Evolutionary conservation across 208 protist genomes (phyloP).

Genomic region (Wallacemonas collosoma): DNA sequence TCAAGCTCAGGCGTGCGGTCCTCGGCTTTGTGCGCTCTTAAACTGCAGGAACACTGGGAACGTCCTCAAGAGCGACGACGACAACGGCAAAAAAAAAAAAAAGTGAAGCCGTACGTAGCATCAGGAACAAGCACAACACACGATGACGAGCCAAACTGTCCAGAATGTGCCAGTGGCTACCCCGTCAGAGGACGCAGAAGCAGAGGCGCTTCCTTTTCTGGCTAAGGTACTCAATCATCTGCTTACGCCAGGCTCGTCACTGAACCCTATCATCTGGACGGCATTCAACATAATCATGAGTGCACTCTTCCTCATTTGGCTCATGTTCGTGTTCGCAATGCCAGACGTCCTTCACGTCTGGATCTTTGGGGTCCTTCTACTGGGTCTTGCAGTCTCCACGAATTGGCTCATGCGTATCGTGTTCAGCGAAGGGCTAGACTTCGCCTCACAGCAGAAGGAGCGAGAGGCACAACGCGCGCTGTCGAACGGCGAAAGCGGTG

Average conservation of each 20-base stretch:
- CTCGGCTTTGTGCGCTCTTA: no score
- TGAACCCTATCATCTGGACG: conserved; percentile 78
- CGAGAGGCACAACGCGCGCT: conserved; percentile 17
- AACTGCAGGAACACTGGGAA: no score
- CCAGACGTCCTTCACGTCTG: conserved; percentile 84
- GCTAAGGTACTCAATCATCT: conserved; percentile 80
- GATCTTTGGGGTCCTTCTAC: conserved; percentile 83
- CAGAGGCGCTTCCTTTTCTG: conserved; percentile 53
- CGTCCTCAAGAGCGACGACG: no score
- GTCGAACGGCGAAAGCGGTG: neutral
- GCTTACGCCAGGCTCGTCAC: conserved; percentile 86
- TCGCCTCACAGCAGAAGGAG: conserved; percentile 40
- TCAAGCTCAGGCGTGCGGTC: no score
- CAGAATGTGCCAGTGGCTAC: neutral
- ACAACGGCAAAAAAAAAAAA: neutral
- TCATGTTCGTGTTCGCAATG: conserved; percentile 76
- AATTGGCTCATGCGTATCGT: conserved; percentile 90
- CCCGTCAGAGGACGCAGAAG: conserved; percentile 18
- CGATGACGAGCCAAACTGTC: neutral
- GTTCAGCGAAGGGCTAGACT: conserved; percentile 66
- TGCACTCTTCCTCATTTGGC: conserved; percentile 67
- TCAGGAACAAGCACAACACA: neutral
- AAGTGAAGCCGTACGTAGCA: neutral
- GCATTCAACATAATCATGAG: conserved; percentile 86
- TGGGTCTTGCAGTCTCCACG: conserved; percentile 75